Percentiles rank a stretch among this genome's conserved stretches.
Conservation (phyloP, 306 rosid species). For the Pyrus betulifolia region DNA sequence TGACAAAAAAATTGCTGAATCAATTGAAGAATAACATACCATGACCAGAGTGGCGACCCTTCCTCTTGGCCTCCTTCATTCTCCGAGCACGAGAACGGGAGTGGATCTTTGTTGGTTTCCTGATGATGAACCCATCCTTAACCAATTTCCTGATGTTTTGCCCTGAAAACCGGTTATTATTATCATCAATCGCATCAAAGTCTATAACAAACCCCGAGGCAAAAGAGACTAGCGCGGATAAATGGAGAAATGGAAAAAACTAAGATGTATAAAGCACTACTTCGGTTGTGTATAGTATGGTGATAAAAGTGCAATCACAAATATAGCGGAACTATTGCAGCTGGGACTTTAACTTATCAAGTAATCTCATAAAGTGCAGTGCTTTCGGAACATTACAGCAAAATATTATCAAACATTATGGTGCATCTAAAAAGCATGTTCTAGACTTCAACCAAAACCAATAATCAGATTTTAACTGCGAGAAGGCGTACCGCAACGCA, state of each 20-base stretch:
- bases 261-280: background rate
- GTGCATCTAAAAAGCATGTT: background rate
- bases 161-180: conserved; percentile 31
- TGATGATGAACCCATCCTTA: conserved; percentile 87
- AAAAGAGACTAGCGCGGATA: background rate
- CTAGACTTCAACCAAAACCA: background rate
- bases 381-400: background rate
- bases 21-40: conserved; percentile 31
- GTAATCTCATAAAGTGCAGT: background rate
- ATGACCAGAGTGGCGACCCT: conserved; percentile 95
- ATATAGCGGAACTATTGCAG: background rate
- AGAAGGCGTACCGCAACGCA: background rate
- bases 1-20: too few relatives aligned
- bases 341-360: background rate
- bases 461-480: background rate
- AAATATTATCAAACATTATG: background rate
- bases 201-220: background rate
- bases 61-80: conserved; percentile 90
- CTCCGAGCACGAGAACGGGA: conserved; percentile 92
- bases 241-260: background rate
- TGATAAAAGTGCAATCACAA: background rate
- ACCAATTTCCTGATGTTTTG: conserved; percentile 90
- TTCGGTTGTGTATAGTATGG: background rate
- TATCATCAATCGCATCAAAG: background rate
- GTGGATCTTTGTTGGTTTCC: conserved; percentile 95